Conservation (phyloP, 1,284 basidiomycete species). For the Coriolopsis trogii region DNA sequence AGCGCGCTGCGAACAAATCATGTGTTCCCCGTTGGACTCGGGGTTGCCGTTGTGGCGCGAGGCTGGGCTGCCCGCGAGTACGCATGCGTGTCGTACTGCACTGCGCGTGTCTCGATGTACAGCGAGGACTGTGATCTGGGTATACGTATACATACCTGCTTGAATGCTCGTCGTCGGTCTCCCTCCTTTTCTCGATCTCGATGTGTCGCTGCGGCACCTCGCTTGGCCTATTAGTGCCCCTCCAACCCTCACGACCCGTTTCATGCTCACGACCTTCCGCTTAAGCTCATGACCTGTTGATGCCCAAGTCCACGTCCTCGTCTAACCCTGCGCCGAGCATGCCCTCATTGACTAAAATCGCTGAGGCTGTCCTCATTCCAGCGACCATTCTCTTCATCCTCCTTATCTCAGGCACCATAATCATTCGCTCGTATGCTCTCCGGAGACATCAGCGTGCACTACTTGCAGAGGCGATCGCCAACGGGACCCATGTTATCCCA, state of each 20-base stretch:
- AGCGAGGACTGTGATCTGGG: neutral
- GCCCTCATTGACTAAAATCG: slow-evolving; percentile 6
- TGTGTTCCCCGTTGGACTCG: slow-evolving; percentile 2
- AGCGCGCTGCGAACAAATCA: slow-evolving; percentile 11
- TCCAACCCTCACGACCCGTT: neutral
- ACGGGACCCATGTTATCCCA: slow-evolving; percentile 56
- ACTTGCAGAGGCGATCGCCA: slow-evolving; percentile 62
- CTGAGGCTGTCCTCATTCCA: slow-evolving; percentile 20
- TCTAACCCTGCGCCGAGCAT: slow-evolving; percentile 2
- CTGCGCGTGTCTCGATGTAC: slow-evolving; percentile 8
- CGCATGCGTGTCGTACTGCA: slow-evolving; percentile 13
- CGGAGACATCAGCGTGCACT: slow-evolving; percentile 57
- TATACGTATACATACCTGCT: slow-evolving; percentile 10
- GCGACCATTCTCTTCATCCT: slow-evolving; percentile 70
- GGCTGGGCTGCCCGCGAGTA: slow-evolving; percentile 11
- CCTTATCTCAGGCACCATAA: slow-evolving; percentile 62
- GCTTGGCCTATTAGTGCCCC: neutral
- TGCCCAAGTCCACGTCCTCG: slow-evolving; percentile 7
- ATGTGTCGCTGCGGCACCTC: slow-evolving; percentile 6
- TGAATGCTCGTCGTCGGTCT: neutral
- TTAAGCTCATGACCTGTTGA: slow-evolving; percentile 2
- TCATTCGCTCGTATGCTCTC: slow-evolving; percentile 59
- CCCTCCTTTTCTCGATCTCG: slow-evolving; percentile 3
- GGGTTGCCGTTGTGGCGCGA: neutral
- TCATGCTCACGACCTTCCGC: slow-evolving; percentile 5